phyloP scores from a whole-genome alignment of 495 filamentous ascomycete species.

The Talaromyces adpressus region DNA sequence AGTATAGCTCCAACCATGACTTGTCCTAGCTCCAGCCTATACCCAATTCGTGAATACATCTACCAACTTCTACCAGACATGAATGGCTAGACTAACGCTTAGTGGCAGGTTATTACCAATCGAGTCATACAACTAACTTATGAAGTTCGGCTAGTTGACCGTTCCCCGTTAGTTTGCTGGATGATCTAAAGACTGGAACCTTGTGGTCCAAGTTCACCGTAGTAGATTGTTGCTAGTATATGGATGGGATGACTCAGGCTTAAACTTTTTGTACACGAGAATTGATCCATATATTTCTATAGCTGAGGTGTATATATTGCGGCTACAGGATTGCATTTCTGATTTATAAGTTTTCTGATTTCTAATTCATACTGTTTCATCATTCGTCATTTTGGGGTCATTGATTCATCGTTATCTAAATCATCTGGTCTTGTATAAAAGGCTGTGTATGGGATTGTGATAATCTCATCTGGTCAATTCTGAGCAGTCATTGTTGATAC shows the following conservation, averaged over 20 bases:
- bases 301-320: not conserved
- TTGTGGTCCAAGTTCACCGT: not conserved
- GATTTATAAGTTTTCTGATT: not conserved
- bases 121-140: not conserved
- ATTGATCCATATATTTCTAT: not conserved
- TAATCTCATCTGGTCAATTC: not conserved
- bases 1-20: not conserved
- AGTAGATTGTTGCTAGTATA: not conserved
- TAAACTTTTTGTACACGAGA: not conserved
- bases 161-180: not conserved
- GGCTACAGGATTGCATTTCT: not conserved
- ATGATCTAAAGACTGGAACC: not conserved
- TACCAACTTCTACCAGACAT: not conserved
- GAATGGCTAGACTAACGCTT: not conserved
- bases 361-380: not conserved
- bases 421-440: not conserved
- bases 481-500: not conserved
- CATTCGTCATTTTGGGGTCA: not conserved
- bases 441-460: not conserved
- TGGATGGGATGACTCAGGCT: constrained; percentile 5
- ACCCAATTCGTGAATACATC: not conserved
- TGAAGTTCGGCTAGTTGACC: not conserved
- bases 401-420: not conserved
- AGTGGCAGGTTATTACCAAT: not conserved
- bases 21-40: not conserved